Percentiles rank a stretch among this genome's conserved stretches.
Conservation (phyloP, 2,329 filamentous ascomycete genomes). For the Venturia asperata region DNA sequence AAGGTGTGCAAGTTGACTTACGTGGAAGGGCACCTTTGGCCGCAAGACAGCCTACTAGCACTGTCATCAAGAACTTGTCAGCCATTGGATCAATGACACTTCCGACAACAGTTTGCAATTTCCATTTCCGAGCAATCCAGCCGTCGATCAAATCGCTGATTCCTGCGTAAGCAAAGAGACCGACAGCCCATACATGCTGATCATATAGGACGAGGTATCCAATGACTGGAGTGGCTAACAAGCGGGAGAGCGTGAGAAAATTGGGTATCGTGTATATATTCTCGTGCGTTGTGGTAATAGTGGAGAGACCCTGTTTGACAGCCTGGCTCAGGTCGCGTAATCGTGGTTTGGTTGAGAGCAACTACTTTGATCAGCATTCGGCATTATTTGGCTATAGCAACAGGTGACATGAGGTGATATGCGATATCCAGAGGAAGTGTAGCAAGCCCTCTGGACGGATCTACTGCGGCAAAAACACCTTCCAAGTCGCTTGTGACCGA, state of each 20-base stretch:
- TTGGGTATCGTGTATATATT: conserved; percentile 98
- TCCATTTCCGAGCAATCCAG: conserved; percentile 83
- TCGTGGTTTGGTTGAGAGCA: neutral
- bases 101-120: conserved; percentile 86
- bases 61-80: conserved; percentile 93
- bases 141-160: conserved; percentile 89
- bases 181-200: conserved; percentile 68
- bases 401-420: neutral
- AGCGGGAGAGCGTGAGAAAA: conserved; percentile 77
- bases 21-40: conserved; percentile 73
- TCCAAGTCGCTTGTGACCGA: neutral
- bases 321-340: conserved; percentile 3
- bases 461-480: neutral
- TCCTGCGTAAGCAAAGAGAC: conserved; percentile 85
- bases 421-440: neutral
- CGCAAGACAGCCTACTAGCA: conserved; percentile 77
- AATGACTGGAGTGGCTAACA: conserved; percentile 73
- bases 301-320: conserved; percentile 4
- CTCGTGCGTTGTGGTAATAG: conserved; percentile 53
- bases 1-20: conserved; percentile 37
- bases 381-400: neutral
- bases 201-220: conserved; percentile 86
- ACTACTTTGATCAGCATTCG: neutral
- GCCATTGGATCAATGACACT: conserved; percentile 95
- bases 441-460: neutral